These are phyloP conservation scores for Fusarium sp. DNA, from an alignment of 2,329 filamentous ascomycete genomes.

Conservation along the genomic window DNA sequence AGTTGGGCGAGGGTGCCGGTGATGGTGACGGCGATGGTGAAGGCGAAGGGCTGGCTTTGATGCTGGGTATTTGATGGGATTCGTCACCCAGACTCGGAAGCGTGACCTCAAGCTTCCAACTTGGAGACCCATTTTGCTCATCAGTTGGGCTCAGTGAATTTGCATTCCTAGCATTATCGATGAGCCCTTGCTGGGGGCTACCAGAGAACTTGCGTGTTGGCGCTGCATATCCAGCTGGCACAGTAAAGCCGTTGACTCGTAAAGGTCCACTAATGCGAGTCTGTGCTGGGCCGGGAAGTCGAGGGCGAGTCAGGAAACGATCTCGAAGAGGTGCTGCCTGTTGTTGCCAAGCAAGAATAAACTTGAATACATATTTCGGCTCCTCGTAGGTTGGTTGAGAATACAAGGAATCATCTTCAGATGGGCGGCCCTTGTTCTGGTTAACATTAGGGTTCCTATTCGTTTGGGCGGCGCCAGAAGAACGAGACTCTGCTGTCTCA, in stretches of 20 bases:
- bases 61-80: slow-evolving; percentile 2
- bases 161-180: slow-evolving; percentile 63
- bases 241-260: slow-evolving; percentile 51
- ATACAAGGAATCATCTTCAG: slow-evolving; percentile 63
- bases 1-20: slow-evolving; percentile 29
- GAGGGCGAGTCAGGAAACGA: slow-evolving; percentile 72
- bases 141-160: slow-evolving; percentile 48
- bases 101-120: slow-evolving; percentile 32
- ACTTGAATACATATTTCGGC: slow-evolving; percentile 75
- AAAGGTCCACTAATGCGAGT: slow-evolving; percentile 60
- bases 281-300: slow-evolving; percentile 76
- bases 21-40: slow-evolving; percentile 13
- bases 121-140: slow-evolving; percentile 31
- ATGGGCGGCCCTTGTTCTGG: slow-evolving; percentile 48
- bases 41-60: slow-evolving; percentile 13
- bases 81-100: slow-evolving; percentile 31
- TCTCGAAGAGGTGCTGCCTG: slow-evolving; percentile 65
- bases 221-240: slow-evolving; percentile 51
- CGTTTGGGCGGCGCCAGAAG: slow-evolving; percentile 30
- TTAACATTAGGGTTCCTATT: slow-evolving; percentile 47
- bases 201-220: slow-evolving; percentile 60
- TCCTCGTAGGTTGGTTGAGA: slow-evolving; percentile 65
- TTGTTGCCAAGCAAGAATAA: slow-evolving; percentile 73
- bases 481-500: slow-evolving; percentile 58
- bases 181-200: slow-evolving; percentile 54